Percentiles rank a stretch among this genome's conserved stretches.
These are phyloP conservation scores for Russula lepida DNA, from an alignment of 768 basidiomycete species.

Conservation along the genomic window DNA sequence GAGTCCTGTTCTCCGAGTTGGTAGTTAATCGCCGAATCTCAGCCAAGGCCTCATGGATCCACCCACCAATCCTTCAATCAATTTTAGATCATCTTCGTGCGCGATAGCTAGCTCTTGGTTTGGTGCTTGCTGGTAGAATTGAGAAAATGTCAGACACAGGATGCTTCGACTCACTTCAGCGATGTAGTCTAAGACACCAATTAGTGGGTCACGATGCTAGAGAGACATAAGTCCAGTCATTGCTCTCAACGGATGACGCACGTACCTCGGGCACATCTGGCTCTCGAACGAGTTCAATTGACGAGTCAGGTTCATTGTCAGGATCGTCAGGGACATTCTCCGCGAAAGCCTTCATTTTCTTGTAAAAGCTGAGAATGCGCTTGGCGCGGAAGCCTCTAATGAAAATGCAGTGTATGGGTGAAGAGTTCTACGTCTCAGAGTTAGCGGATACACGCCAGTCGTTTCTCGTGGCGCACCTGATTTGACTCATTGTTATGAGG, in stretches of 20 bases:
- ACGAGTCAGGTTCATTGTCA: constrained; percentile 7
- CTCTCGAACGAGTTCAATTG: constrained; percentile 9
- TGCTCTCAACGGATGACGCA: background rate
- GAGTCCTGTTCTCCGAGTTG: constrained; percentile 1
- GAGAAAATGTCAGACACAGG: background rate
- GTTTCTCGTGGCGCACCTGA: background rate
- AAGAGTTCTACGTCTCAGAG: background rate
- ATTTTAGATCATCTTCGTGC: constrained; percentile 15
- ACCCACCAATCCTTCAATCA: constrained; percentile 14
- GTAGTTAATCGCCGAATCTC: background rate
- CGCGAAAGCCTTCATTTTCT: constrained; percentile 5
- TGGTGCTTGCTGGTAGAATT: constrained; percentile 1
- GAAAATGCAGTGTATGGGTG: constrained; percentile 9
- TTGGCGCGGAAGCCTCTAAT: constrained; percentile 18
- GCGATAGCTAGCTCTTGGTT: constrained; percentile 16
- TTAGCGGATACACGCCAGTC: background rate
- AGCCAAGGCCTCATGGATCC: background rate
- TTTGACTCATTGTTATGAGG: constrained; percentile 2
- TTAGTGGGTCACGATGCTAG: constrained; percentile 14
- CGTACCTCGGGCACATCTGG: constrained; percentile 8
- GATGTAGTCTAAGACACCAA: constrained; percentile 13
- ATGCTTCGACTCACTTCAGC: constrained; percentile 3
- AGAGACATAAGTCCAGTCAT: background rate
- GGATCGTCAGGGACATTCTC: constrained; percentile 3
- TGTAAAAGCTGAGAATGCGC: constrained; percentile 7